Base-by-base conservation (phyloP, 768 basidiomycete species). In the Mycena floridula region DNA sequence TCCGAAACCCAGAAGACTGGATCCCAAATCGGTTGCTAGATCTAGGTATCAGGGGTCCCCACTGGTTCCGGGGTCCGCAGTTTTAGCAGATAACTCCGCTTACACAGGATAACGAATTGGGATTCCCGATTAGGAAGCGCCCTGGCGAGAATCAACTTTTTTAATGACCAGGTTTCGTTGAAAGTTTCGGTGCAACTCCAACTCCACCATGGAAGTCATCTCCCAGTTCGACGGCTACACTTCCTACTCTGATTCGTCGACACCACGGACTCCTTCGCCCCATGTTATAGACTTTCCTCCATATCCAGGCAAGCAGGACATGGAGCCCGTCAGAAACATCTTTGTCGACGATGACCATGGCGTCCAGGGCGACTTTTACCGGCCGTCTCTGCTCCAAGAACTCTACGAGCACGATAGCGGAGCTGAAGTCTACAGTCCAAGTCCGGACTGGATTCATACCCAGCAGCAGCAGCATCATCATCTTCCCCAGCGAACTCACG, bases 231-330 rank as follows among this genome's bases (percentile, higher is more conserved):
- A 83, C 67, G 61, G 68, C 6, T 84, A 81, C 63, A 65, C 76
- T 41, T 72, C 79, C 52, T 82, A 81, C 68, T 79, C 80, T 45
- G 79, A 83, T 67, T 74, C 79, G 50, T 83, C 77, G 41, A 69
- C 83, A 36, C 85, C 86, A 2, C 76, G 85, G 44, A 88, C 86
- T 0, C 86, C 86, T 0, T 87, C 86, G 1, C 86, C 86, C 18
- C 69, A 64, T 37, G 56, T 64, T 13, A 50, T 62, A 51, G 65
- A 70, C 54, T 55, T 52, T 43, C 28, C 20, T 35, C 54, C 49
- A 47, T 37, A 40, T 47, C 53, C 50, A 48, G 44, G 63, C 58
- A 54, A 50, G 59, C 51, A 54, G 54, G 58, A 49, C 52, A 39
- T 47, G 61, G 57, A 76, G 60, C 69, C 75, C 50, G 59, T 66